Evolutionary conservation across 352 stramenopile species (phyloP).

Genomic region (Pythium monospermum): DNA sequence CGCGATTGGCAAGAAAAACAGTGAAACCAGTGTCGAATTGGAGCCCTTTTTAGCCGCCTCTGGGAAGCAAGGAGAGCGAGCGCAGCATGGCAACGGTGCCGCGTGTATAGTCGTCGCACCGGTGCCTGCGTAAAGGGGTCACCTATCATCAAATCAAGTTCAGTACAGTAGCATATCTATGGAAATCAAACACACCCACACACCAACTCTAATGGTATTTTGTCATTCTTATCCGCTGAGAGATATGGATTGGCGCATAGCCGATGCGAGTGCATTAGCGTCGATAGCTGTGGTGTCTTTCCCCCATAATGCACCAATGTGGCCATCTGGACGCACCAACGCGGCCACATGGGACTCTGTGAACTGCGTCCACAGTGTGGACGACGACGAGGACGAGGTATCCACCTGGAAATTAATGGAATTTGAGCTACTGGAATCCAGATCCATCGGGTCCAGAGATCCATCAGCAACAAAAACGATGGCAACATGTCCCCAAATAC

Average conservation of each 20-base stretch:
- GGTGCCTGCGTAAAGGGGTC: no score
- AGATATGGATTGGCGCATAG: no score
- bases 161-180: no score
- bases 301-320: conserved; percentile 70
- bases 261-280: not conserved
- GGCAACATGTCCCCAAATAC: conserved; percentile 8
- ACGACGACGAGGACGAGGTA: conserved; percentile 10
- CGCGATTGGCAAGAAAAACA: conserved; percentile 30
- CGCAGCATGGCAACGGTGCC: not conserved
- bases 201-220: no score
- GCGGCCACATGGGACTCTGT: conserved; percentile 25
- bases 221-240: no score
- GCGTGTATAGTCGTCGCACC: no score
- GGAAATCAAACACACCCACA: no score
- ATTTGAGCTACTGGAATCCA: not conserved
- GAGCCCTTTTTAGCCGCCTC: conserved; percentile 38
- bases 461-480: conserved; percentile 9
- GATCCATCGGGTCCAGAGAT: not conserved
- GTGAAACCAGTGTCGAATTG: conserved; percentile 24
- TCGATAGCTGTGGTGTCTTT: not conserved
- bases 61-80: not conserved
- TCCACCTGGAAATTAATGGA: no score
- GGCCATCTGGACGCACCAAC: conserved; percentile 76
- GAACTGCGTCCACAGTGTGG: conserved; percentile 41
- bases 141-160: no score